A percentile compares a stretch with the other conserved stretches of the same genome.
These are phyloP conservation scores for Metschnikowia cerradonensis DNA, from an alignment of 805 yeast genomes.

Conservation along the genomic window DNA sequence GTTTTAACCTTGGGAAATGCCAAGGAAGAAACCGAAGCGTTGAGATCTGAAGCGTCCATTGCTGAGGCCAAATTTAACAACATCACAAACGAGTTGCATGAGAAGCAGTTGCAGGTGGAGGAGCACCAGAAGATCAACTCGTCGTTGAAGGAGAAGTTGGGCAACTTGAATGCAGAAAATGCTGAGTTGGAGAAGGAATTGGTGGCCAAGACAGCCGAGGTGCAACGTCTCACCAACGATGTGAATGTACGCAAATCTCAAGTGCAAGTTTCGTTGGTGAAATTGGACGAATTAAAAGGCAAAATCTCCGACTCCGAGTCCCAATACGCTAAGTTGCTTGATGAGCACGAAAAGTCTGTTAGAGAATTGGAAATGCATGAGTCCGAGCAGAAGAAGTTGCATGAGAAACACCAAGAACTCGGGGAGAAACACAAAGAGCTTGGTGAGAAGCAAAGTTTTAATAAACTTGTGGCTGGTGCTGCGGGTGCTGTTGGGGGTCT, in stretches of 20 bases:
- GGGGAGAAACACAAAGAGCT: slow-evolving; percentile 8
- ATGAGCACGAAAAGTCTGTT: slow-evolving; percentile 4
- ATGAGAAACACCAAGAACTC: slow-evolving; percentile 1
- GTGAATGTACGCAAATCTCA: slow-evolving; percentile 67
- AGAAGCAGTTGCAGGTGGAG: slow-evolving; percentile 56
- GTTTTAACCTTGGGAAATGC: slow-evolving; percentile 59
- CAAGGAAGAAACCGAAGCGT: slow-evolving; percentile 60
- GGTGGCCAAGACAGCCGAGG: slow-evolving; percentile 48
- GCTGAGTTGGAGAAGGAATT: slow-evolving; percentile 55
- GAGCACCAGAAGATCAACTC: slow-evolving; percentile 66
- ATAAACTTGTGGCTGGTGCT: slow-evolving; percentile 1
- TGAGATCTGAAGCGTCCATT: slow-evolving; percentile 68
- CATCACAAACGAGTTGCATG: slow-evolving; percentile 59
- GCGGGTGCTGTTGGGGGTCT: slow-evolving; percentile 7
- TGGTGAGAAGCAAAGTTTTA: slow-evolving; percentile 1
- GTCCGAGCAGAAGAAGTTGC: slow-evolving; percentile 8
- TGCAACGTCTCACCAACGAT: slow-evolving; percentile 59
- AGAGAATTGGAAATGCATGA: slow-evolving; percentile 1
- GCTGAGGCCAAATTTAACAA: slow-evolving; percentile 77
- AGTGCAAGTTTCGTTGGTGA: slow-evolving; percentile 55
- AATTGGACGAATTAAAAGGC: slow-evolving; percentile 36
- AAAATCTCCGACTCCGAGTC: slow-evolving; percentile 26
- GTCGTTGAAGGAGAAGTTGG: slow-evolving; percentile 63
- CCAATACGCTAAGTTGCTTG: slow-evolving; percentile 16
- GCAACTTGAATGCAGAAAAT: slow-evolving; percentile 62